Evolutionary conservation across 1,284 basidiomycete genomes (phyloP), one percentile per base, ranked within the genome.

Genomic region (Hymenochaete sp.): DNA sequence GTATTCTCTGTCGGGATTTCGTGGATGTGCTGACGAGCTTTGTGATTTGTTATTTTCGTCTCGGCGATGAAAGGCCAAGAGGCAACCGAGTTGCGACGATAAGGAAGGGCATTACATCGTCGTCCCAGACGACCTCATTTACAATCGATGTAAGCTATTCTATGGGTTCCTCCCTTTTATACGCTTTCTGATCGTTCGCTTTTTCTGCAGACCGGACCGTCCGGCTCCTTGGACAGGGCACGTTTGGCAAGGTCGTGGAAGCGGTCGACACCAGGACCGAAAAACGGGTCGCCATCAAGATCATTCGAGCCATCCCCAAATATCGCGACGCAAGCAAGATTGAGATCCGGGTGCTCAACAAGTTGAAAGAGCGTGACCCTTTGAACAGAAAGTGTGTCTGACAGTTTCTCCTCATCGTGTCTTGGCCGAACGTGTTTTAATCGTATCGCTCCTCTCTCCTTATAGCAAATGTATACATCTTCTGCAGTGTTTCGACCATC

Each of bases 311-410:
- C 26, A 91, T 97, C 38, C 92, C 89, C 48, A 96, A 97, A 67
- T 96, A 98, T 61, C 86, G 96, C 44, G 96, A 99, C 65, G 96
- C 96, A 7, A 95, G 92, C 65, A 96, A 93, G 70, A 98, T 98
- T 54, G 96, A 99, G 68, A 87, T 98, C 54, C 79, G 93, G 42
- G 96, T 99, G 18, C 75, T 99, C 33, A 83, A 93, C 59, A 85
- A 84, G 56, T 78, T 98, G 55, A 90, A 90, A 59, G 84, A 92
- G 62, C 75, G 85, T 50, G 96, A 99, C 67, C 89, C 92, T 8
- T 62, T 69, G 54, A 98, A 98, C 65, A 68, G 77, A 60, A 82
- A 95, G 93, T 93, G 62, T 55, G 89, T 77, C n/a, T n/a, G n/a
- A n/a, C n/a, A n/a, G n/a, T n/a, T n/a, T n/a, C n/a, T n/a, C n/a